Evolutionary conservation across 176 grass and related monocot species (phyloP).

Genomic region (Triticum urartu): DNA sequence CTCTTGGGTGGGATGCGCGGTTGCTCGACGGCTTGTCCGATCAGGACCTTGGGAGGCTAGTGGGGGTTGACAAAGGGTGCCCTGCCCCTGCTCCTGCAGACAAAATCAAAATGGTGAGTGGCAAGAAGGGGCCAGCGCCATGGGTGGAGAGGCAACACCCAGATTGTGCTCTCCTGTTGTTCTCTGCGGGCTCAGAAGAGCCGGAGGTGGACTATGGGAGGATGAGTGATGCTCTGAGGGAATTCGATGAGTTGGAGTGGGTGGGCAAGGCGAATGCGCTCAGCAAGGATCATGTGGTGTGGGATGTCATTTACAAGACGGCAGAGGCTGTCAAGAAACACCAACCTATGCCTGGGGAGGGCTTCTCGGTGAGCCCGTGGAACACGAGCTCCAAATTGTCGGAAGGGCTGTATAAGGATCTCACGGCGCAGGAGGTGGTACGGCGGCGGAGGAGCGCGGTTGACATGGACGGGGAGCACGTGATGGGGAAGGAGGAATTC

Average conservation of each 20-base stretch:
- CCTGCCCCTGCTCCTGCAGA: conserved; percentile 29
- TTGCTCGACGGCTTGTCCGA: conserved; percentile 68
- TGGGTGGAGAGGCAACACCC: conserved; percentile 82
- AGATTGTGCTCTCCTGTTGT: conserved; percentile 70
- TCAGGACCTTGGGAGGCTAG: conserved; percentile 56
- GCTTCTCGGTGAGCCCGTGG: conserved; percentile 55
- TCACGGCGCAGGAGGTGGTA: conserved; percentile 59
- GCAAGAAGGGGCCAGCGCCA: conserved; percentile 21
- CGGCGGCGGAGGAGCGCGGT: conserved; percentile 62
- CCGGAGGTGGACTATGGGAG: conserved; percentile 51
- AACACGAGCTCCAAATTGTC: conserved; percentile 38
- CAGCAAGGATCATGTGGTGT: conserved; percentile 86
- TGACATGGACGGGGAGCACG: conserved; percentile 74
- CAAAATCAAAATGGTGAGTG: conserved; percentile 22
- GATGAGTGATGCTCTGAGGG: conserved; percentile 35
- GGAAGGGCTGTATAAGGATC: conserved; percentile 53
- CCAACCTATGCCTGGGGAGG: conserved; percentile 15
- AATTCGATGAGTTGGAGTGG: conserved; percentile 51
- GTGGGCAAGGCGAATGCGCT: conserved; percentile 62
- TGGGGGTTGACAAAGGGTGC: conserved; percentile 47
- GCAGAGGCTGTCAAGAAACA: conserved; percentile 79
- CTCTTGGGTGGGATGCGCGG: conserved; percentile 76
- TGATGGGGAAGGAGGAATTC: conserved; percentile 64
- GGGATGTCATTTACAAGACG: conserved; percentile 81
- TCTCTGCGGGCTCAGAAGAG: conserved; percentile 47